Evolutionary conservation across 208 protist species (phyloP).

Genomic region (Leishmania arabica): DNA sequence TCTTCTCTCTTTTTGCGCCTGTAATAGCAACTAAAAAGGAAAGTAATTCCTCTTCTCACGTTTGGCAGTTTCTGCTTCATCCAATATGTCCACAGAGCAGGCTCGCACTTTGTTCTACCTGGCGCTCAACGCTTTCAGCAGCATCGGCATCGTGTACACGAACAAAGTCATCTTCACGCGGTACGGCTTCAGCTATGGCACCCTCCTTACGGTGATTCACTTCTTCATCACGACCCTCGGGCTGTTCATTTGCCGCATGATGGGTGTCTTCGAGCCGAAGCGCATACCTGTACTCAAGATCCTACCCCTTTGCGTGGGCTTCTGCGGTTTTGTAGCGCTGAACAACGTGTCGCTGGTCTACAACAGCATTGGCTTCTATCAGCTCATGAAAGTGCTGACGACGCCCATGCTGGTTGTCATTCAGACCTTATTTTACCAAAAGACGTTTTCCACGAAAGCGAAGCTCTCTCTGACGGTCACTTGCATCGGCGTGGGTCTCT

Average conservation of each 20-base stretch:
- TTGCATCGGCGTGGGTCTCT: slow-evolving; percentile 71
- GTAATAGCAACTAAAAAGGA: background rate
- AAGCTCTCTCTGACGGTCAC: slow-evolving; percentile 56
- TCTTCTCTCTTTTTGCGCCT: background rate
- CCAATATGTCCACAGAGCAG: slow-evolving; percentile 10
- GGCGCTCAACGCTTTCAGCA: slow-evolving; percentile 64
- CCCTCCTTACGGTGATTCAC: slow-evolving; percentile 69
- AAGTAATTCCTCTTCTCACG: background rate
- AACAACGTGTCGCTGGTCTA: slow-evolving; percentile 88
- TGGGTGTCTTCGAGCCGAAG: slow-evolving; percentile 62
- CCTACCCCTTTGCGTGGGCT: slow-evolving; percentile 74
- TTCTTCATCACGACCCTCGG: slow-evolving; percentile 66
- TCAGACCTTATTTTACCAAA: slow-evolving; percentile 61
- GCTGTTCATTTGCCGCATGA: slow-evolving; percentile 41
- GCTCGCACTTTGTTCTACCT: slow-evolving; percentile 36
- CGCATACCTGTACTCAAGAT: slow-evolving; percentile 50
- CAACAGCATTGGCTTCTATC: slow-evolving; percentile 92
- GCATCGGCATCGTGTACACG: slow-evolving; percentile 59
- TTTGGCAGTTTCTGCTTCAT: background rate
- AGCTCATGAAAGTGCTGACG: slow-evolving; percentile 85
- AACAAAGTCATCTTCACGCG: slow-evolving; percentile 76
- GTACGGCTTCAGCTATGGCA: slow-evolving; percentile 57
- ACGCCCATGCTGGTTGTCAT: slow-evolving; percentile 75
- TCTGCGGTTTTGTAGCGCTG: slow-evolving; percentile 88
- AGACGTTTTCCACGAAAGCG: slow-evolving; percentile 48